Conservation (phyloP, 371 early-diverging fungal species). For the Lichtheimia hyalospora region DNA sequence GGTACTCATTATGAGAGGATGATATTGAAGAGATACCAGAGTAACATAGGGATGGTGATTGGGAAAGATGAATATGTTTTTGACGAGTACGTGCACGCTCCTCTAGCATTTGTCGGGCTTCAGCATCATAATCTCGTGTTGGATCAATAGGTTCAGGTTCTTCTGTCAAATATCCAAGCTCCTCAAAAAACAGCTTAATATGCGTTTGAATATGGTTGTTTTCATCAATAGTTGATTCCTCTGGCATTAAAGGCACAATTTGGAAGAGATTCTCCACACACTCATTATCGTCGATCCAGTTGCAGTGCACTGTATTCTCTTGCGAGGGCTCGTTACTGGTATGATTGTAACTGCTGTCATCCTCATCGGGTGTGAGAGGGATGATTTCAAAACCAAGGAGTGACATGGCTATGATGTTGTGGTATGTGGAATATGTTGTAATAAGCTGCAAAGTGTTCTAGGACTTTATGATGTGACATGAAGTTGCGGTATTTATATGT, state of each 20-base stretch:
- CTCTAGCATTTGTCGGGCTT: constrained; percentile 14
- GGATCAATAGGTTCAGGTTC: constrained; percentile 48
- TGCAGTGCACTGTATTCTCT: background rate
- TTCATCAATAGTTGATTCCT: constrained; percentile 36
- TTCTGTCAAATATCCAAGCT: constrained; percentile 35
- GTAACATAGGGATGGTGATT: constrained; percentile 20
- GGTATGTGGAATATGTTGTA: background rate
- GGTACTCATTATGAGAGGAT: constrained; percentile 13
- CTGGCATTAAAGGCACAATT: constrained; percentile 38
- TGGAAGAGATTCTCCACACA: constrained; percentile 41
- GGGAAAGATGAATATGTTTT: constrained; percentile 15
- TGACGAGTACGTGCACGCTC: constrained; percentile 22
- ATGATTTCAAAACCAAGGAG: constrained; percentile 22
- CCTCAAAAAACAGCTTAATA: constrained; percentile 31
- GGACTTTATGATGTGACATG: background rate
- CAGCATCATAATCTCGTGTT: constrained; percentile 33
- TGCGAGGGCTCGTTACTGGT: constrained; percentile 1
- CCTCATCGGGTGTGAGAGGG: constrained; percentile 18
- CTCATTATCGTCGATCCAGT: constrained; percentile 43
- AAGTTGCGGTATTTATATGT: background rate
- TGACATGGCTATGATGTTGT: background rate
- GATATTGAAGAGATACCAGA: constrained; percentile 38
- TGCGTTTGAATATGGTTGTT: constrained; percentile 36
- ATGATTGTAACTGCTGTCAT: constrained; percentile 12
- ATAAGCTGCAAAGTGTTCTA: background rate